These are phyloP conservation scores for Yamadazyma dushanensis DNA, from an alignment of 1,139 yeast species.

Conservation along the genomic window DNA sequence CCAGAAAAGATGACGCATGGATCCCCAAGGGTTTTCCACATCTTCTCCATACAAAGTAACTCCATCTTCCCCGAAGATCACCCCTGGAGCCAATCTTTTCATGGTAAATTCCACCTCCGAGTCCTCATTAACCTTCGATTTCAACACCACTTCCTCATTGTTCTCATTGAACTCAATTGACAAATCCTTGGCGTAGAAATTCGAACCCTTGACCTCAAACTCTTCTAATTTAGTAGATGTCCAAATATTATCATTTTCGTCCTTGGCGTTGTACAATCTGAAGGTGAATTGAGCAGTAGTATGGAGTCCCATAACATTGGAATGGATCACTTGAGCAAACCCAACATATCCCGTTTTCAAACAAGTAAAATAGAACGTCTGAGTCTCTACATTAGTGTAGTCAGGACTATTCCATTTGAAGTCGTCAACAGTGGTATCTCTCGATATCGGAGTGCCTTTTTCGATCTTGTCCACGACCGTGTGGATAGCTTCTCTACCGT, in stretches of 20 bases:
- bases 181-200: constrained; percentile 74
- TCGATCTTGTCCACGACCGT: constrained; percentile 67
- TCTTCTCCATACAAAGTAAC: constrained; percentile 83
- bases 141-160: constrained; percentile 54
- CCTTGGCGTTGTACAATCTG: constrained; percentile 61
- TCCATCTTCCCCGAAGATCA: constrained; percentile 90
- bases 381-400: constrained; percentile 92
- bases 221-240: constrained; percentile 87
- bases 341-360: constrained; percentile 67
- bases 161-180: constrained; percentile 63
- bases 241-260: constrained; percentile 59
- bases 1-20: constrained; percentile 96
- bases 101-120: constrained; percentile 72
- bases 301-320: constrained; percentile 84
- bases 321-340: constrained; percentile 92
- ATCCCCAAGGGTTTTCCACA: constrained; percentile 86
- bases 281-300: constrained; percentile 96
- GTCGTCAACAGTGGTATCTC: constrained; percentile 61
- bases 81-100: constrained; percentile 69
- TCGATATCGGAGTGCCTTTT: constrained; percentile 34
- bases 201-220: constrained; percentile 72
- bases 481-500: constrained; percentile 88
- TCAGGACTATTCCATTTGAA: constrained; percentile 73
- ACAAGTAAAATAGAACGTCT: constrained; percentile 81
- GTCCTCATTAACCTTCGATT: constrained; percentile 65